Percentiles rank a stretch among this genome's conserved stretches.
phyloP scores from a whole-genome alignment of 768 basidiomycete genomes.

The Porphyrellus cyaneotinctus region DNA sequence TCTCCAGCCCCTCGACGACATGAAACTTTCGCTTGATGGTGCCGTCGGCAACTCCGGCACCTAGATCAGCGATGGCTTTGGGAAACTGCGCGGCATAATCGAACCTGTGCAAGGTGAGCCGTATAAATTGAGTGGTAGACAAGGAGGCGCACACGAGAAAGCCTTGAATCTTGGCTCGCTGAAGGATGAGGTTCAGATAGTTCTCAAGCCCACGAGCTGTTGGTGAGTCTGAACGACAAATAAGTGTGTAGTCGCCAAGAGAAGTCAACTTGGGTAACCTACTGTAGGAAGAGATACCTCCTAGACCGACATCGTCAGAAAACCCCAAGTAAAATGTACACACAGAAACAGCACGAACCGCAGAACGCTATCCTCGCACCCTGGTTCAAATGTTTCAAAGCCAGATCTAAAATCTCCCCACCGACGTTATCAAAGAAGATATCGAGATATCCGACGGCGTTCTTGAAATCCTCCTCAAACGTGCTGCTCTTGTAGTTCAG shows the following conservation, averaged over 20 bases:
- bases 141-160: conserved; percentile 65
- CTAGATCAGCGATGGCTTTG: conserved; percentile 54
- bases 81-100: conserved; percentile 67
- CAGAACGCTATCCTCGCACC: conserved; percentile 77
- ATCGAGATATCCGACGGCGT: conserved; percentile 68
- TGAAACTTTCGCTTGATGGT: conserved; percentile 80
- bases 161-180: conserved; percentile 78
- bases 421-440: conserved; percentile 84
- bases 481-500: conserved; percentile 83
- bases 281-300: conserved; percentile 86
- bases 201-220: conserved; percentile 64
- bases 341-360: conserved; percentile 46
- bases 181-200: conserved; percentile 67
- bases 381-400: conserved; percentile 68
- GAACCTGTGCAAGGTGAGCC: conserved; percentile 42
- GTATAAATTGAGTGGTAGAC: too few species aligned
- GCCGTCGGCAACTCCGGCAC: conserved; percentile 56
- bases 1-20: conserved; percentile 69
- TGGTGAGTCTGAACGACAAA: conserved; percentile 41
- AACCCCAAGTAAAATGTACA: not conserved
- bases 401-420: conserved; percentile 77
- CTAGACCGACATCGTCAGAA: conserved; percentile 33
- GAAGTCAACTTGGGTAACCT: conserved; percentile 23
- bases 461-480: conserved; percentile 71
- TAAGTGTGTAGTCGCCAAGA: not conserved